Percentiles rank a stretch among this genome's conserved stretches.
These are phyloP conservation scores for Diutina rugosa DNA, from an alignment of 1,139 yeast species.

Conservation along the genomic window DNA sequence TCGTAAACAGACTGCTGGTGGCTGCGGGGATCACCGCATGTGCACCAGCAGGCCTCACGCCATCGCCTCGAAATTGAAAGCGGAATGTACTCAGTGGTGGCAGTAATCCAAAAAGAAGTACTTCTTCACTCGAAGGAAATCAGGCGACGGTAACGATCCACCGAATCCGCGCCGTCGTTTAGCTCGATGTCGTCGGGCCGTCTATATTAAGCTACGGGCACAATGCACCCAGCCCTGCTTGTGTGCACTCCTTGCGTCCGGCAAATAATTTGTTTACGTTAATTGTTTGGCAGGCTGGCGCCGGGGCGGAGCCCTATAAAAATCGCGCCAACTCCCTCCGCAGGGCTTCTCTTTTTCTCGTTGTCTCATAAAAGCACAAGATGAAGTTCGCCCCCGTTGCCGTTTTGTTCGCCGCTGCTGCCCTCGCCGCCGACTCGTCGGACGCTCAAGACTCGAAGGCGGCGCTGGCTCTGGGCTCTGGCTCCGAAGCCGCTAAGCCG, in stretches of 20 bases:
- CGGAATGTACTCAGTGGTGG: not conserved
- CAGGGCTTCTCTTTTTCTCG: not conserved
- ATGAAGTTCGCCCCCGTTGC: constrained; percentile 2
- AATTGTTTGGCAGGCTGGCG: not conserved
- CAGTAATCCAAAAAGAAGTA: no score
- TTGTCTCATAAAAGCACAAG: not conserved
- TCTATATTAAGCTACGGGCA: not conserved
- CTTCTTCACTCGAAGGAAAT: not conserved
- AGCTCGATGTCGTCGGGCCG: not conserved
- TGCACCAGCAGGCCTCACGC: not conserved
- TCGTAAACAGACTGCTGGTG: not conserved
- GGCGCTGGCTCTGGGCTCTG: not conserved
- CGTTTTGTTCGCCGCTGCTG: not conserved
- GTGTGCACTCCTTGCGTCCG: not conserved
- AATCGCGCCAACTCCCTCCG: not conserved
- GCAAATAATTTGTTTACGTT: not conserved
- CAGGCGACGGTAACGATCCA: no score
- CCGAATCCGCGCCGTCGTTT: no score
- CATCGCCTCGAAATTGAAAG: not conserved
- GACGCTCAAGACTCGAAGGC: not conserved
- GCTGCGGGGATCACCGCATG: not conserved
- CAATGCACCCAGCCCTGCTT: not conserved
- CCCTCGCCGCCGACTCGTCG: not conserved
- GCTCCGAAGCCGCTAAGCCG: not conserved
- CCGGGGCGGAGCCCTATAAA: not conserved